A percentile compares a stretch with the other conserved stretches of the same genome.
Evolutionary conservation across 495 filamentous ascomycete genomes (phyloP).

Genomic region (Penicillium lividum): DNA sequence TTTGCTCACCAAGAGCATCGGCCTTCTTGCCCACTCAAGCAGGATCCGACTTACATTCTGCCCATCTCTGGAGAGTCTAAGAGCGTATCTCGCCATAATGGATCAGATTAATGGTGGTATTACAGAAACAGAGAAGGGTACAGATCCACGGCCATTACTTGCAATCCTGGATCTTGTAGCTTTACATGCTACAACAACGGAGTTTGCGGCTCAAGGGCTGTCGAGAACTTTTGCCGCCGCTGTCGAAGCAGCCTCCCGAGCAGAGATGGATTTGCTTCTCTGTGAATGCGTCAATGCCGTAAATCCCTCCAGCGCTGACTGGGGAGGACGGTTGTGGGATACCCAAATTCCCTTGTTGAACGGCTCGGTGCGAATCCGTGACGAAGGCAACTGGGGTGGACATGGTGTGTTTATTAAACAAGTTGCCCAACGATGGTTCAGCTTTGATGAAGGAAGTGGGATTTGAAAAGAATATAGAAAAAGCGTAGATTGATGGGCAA

Average conservation of each 20-base stretch:
- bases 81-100: constrained; percentile 68
- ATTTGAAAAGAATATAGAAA: neutral
- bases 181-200: constrained; percentile 70
- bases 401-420: constrained; percentile 63
- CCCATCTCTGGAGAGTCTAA: constrained; percentile 72
- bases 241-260: constrained; percentile 61
- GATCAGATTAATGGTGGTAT: constrained; percentile 4
- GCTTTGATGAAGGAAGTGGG: constrained; percentile 40
- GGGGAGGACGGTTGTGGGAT: constrained; percentile 47
- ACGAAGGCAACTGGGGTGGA: constrained; percentile 63
- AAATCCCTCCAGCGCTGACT: constrained; percentile 25
- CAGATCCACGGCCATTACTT: constrained; percentile 42
- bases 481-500: constrained; percentile 15
- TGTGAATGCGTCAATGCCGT: constrained; percentile 43
- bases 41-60: constrained; percentile 69
- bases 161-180: constrained; percentile 65
- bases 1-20: constrained; percentile 64
- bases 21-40: constrained; percentile 65
- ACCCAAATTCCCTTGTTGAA: constrained; percentile 64
- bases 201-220: constrained; percentile 83
- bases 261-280: constrained; percentile 38
- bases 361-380: constrained; percentile 55
- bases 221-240: constrained; percentile 65
- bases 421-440: constrained; percentile 73
- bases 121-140: neutral